phyloP scores from a whole-genome alignment of 2,329 filamentous ascomycete genomes.

The Shiraia bambusicola region DNA sequence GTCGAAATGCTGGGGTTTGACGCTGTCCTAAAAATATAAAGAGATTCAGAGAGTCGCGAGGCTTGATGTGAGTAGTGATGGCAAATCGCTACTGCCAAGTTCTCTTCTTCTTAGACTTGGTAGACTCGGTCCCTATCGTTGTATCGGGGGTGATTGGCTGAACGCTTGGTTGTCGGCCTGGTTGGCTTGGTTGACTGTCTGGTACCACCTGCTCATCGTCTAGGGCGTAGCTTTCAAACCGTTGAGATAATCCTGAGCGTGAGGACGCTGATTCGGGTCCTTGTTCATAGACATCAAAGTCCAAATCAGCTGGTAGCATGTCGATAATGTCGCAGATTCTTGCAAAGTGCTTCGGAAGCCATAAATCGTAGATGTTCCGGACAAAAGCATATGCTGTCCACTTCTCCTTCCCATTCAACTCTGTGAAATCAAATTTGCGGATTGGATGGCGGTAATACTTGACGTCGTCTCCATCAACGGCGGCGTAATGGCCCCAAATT shows the following conservation, averaged over 20 bases:
- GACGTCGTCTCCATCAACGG: slow-evolving; percentile 14
- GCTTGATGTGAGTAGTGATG: too few species aligned
- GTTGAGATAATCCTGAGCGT: too few species aligned
- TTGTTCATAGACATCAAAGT: background rate
- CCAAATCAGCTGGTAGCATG: slow-evolving; percentile 4
- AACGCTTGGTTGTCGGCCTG: too few species aligned
- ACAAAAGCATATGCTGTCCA: slow-evolving; percentile 8
- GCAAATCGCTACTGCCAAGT: too few species aligned
- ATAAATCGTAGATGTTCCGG: slow-evolving; percentile 13
- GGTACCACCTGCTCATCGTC: slow-evolving; percentile 3
- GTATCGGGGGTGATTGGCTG: slow-evolving; percentile 8
- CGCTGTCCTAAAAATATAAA: too few species aligned
- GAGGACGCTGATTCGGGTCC: slow-evolving; percentile 2
- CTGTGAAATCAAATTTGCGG: slow-evolving; percentile 10
- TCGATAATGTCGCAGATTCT: slow-evolving; percentile 14
- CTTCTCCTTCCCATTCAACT: slow-evolving; percentile 4
- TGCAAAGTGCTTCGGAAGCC: slow-evolving; percentile 8
- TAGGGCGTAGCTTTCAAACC: background rate
- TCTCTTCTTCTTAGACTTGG: slow-evolving; percentile 4
- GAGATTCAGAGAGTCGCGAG: too few species aligned
- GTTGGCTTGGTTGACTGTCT: slow-evolving; percentile 5
- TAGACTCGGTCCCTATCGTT: slow-evolving; percentile 4
- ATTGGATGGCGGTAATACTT: slow-evolving; percentile 21
- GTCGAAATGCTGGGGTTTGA: too few species aligned
- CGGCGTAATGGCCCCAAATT: slow-evolving; percentile 19